These are phyloP conservation scores for Colletotrichum australisinense DNA, from an alignment of 2,329 filamentous ascomycete genomes.

Conservation along the genomic window DNA sequence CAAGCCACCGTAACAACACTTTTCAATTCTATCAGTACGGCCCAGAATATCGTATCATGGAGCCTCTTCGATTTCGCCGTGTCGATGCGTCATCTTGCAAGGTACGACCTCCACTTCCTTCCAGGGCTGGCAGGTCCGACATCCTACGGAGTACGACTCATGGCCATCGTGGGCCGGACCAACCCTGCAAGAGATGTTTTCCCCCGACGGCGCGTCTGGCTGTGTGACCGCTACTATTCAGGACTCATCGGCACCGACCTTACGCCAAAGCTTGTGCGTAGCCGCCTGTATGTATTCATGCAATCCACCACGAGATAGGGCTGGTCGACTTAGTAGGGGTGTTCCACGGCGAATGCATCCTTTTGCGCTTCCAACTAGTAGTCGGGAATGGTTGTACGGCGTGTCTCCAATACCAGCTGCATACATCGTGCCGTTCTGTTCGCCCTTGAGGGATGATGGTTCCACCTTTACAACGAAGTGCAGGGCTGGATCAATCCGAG, in stretches of 20 bases:
- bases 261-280: neutral
- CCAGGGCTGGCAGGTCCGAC: conserved; percentile 4
- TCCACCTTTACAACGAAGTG: conserved; percentile 13
- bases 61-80: neutral
- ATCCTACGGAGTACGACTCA: conserved; percentile 9
- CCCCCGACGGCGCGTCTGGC: conserved; percentile 2
- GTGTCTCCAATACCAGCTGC: neutral
- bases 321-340: neutral
- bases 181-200: conserved; percentile 18
- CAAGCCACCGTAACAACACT: neutral
- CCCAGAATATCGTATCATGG: neutral
- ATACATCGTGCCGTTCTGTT: neutral
- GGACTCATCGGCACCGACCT: neutral
- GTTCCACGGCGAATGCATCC: neutral
- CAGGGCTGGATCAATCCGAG: conserved; percentile 28
- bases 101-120: neutral
- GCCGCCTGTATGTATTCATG: no score
- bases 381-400: neutral
- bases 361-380: neutral
- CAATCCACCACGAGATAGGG: neutral
- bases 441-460: conserved; percentile 12
- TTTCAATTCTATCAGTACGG: neutral
- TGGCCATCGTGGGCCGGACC: conserved; percentile 18
- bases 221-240: neutral
- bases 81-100: neutral